These are phyloP conservation scores for Lactarius hatsudake DNA, from an alignment of 768 basidiomycete species.

Conservation along the genomic window DNA sequence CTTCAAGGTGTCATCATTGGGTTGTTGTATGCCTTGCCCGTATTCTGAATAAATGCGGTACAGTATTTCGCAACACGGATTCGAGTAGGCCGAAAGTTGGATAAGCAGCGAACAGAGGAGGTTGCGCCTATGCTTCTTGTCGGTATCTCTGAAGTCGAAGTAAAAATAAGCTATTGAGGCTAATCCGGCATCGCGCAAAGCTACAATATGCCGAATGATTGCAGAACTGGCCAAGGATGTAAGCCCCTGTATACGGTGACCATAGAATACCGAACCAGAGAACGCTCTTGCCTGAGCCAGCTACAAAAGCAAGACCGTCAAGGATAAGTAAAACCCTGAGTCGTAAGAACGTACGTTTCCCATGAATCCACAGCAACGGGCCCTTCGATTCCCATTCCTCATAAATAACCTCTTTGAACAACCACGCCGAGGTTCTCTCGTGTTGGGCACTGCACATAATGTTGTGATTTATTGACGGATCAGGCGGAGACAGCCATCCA, in stretches of 20 bases:
- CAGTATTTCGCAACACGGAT: too few relatives aligned
- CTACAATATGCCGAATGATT: not conserved
- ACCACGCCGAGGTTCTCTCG: not conserved
- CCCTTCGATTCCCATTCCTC: not conserved
- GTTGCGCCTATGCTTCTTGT: not conserved
- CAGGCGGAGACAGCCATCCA: not conserved
- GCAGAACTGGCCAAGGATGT: not conserved
- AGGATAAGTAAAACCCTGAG: not conserved
- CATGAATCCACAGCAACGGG: not conserved
- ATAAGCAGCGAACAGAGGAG: not conserved
- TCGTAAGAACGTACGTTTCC: not conserved
- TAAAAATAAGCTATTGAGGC: not conserved
- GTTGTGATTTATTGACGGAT: not conserved
- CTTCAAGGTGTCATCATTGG: not conserved
- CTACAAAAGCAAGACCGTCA: not conserved
- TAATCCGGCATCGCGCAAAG: not conserved
- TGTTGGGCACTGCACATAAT: not conserved
- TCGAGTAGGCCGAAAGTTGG: not conserved
- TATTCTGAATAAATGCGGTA: not conserved
- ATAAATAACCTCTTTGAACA: not conserved
- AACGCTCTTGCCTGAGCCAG: not conserved
- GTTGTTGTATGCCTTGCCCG: not conserved
- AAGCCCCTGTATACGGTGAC: not conserved
- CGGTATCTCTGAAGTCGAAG: not conserved
- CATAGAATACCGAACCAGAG: not conserved